phyloP scores from a whole-genome alignment of 202 grass and related monocot species.

The Musa balbisiana region DNA sequence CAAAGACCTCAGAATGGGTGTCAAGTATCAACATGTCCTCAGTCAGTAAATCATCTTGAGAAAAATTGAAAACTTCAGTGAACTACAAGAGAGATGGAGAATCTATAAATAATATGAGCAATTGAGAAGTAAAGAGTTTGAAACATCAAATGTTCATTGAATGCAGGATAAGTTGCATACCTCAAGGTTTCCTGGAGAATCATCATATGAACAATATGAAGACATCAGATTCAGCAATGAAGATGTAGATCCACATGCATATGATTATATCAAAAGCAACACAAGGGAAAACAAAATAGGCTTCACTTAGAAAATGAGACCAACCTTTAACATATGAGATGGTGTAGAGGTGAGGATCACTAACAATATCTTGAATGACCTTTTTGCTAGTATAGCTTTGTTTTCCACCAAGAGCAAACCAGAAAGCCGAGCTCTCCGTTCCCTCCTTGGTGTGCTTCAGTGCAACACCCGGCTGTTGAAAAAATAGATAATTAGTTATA shows the following conservation, averaged over 20 bases:
- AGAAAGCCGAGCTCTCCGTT: constrained; percentile 96
- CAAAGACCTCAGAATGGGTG: constrained; percentile 77
- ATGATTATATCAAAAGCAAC: constrained; percentile 29
- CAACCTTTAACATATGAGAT: constrained; percentile 75
- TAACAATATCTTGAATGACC: constrained; percentile 41
- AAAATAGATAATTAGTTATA: constrained; percentile 30
- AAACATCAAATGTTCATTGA: constrained; percentile 13
- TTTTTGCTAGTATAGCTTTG: constrained; percentile 71
- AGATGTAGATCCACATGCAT: constrained; percentile 4
- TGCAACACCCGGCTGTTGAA: constrained; percentile 56
- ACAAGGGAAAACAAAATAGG: constrained; percentile 33
- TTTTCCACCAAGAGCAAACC: constrained; percentile 95
- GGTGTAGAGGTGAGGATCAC: constrained; percentile 84
- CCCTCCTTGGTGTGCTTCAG: constrained; percentile 92
- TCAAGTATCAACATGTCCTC: constrained; percentile 95
- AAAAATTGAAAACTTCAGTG: constrained; percentile 90
- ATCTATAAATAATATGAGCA: neutral
- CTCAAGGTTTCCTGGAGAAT: constrained; percentile 71
- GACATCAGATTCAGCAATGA: neutral
- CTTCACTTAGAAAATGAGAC: constrained; percentile 27
- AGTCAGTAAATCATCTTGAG: constrained; percentile 98
- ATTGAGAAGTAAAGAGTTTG: constrained; percentile 23
- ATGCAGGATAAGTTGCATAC: constrained; percentile 32
- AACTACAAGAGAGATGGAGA: constrained; percentile 40
- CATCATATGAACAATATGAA: neutral